Evolutionary conservation across 768 basidiomycete genomes (phyloP), one percentile per base, ranked within the genome.

Genomic region (Leccinum arenicola): DNA sequence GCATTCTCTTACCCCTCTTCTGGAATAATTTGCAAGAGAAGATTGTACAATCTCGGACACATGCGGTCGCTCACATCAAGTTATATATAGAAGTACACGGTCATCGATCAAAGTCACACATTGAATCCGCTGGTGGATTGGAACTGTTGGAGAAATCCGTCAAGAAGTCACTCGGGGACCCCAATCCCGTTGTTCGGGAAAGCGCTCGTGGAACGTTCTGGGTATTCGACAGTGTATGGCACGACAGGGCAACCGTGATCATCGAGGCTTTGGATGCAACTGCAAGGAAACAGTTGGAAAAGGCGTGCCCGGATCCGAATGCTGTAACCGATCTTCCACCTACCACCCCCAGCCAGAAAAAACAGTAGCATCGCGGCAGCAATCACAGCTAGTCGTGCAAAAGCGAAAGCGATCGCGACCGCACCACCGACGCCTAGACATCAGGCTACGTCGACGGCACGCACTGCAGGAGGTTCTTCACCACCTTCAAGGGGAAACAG

Each of bases 321-420:
- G 69, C 56, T 11, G 64, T 78, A 19, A 75, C 74, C 12, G 62
- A 68, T 25, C 68, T 78, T 25, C 75, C 80, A 31, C 79, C 82
- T 3, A 82, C 83, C 8, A 84, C 88, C 15, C 83, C 83, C 53
- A 74, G 71, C 55, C 72, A 73, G 55, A 94, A 93, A 76, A 94
- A 94, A 73, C 25, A 84, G 84, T 49, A 92, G 91, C 58, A 78
- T 95, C 56, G 88, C 91, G 43, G 91, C 93, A 9, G 85, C 91
- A 23, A 91, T 95, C 66, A 94, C 94, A 43, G 93, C 94, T 21
- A 95, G 90, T 69, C 83, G 93, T 23, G 91, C 89, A 15, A 95
- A 92, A 70, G 91, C 91, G 15, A 93, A 87, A 67, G 87, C 84
- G 21, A 91, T 91, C 60, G 90, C 92, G 3, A 86, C 80, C 33